phyloP scores from a whole-genome alignment of 768 basidiomycete species.

The Amyloporia xantha region DNA sequence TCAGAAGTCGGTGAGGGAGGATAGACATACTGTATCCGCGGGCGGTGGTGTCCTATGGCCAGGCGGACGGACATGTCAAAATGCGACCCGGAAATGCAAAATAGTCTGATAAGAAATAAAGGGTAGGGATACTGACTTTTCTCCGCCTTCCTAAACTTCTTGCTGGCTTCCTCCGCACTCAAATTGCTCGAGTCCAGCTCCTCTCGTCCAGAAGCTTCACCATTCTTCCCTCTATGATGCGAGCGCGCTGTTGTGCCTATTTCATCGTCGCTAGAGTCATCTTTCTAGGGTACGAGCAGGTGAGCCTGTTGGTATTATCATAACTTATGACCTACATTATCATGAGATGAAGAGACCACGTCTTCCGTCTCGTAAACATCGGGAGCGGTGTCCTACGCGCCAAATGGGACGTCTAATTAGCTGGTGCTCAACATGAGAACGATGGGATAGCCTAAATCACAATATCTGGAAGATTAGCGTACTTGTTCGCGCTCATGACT shows the following conservation, averaged over 20 bases:
- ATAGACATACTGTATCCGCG: conserved; percentile 53
- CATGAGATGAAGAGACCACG: conserved; percentile 45
- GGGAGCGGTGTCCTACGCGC: conserved; percentile 87
- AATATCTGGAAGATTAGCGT: conserved; percentile 87
- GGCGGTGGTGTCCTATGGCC: conserved; percentile 41
- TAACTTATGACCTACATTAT: conserved; percentile 38
- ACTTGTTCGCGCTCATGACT: conserved; percentile 49
- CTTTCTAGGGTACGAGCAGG: conserved; percentile 35
- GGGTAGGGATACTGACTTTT: conserved; percentile 24
- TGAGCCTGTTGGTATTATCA: not conserved
- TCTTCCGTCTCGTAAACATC: conserved; percentile 94
- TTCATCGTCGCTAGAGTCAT: conserved; percentile 67
- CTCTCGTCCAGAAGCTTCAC: conserved; percentile 40
- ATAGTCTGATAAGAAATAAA: not conserved
- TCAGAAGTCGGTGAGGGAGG: conserved; percentile 59
- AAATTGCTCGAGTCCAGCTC: conserved; percentile 66
- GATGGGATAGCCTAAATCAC: no score
- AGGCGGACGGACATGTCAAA: no score
- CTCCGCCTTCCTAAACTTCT: conserved; percentile 68
- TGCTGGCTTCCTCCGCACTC: conserved; percentile 59
- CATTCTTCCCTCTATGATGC: conserved; percentile 30
- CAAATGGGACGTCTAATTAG: no score
- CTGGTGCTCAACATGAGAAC: no score
- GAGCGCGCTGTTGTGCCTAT: conserved; percentile 33
- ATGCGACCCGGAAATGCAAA: no score